A percentile compares a stretch with the other conserved stretches of the same genome.
Evolutionary conservation across 2,329 filamentous ascomycete species (phyloP).

Genomic region (Epichloe sibirici): DNA sequence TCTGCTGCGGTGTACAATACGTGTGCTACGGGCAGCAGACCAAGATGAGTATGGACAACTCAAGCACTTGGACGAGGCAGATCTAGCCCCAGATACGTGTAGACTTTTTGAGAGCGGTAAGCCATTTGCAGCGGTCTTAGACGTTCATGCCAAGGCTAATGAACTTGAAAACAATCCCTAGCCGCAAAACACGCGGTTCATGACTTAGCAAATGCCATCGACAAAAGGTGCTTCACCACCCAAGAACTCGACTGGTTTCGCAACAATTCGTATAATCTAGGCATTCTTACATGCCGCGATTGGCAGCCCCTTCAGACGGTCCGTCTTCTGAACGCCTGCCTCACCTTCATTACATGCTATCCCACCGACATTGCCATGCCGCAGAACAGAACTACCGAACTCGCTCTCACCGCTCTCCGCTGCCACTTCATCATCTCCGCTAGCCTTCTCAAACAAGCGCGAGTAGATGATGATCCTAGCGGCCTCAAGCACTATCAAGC

Average conservation of each 20-base stretch:
- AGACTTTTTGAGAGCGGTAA: conserved; percentile 33
- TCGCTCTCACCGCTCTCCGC: conserved; percentile 41
- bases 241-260: conserved; percentile 75
- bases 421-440: conserved; percentile 57
- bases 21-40: conserved; percentile 32
- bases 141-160: not conserved
- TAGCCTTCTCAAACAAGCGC: conserved; percentile 8
- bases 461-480: conserved; percentile 23
- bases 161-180: conserved; percentile 8
- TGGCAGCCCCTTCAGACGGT: conserved; percentile 44
- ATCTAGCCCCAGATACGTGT: conserved; percentile 38
- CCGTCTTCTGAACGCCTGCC: conserved; percentile 42
- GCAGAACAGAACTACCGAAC: not conserved
- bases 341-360: conserved; percentile 39
- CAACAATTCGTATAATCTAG: conserved; percentile 69
- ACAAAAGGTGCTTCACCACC: conserved; percentile 41
- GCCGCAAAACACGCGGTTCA: conserved; percentile 19
- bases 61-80: not conserved
- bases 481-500: conserved; percentile 49
- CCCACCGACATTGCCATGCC: conserved; percentile 24
- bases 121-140: not conserved
- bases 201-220: conserved; percentile 25
- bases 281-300: conserved; percentile 43
- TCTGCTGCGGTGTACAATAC: conserved; percentile 38
- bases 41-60: conserved; percentile 17